Evolutionary conservation across 805 yeast species (phyloP).

Genomic region (Ogataea sp.): DNA sequence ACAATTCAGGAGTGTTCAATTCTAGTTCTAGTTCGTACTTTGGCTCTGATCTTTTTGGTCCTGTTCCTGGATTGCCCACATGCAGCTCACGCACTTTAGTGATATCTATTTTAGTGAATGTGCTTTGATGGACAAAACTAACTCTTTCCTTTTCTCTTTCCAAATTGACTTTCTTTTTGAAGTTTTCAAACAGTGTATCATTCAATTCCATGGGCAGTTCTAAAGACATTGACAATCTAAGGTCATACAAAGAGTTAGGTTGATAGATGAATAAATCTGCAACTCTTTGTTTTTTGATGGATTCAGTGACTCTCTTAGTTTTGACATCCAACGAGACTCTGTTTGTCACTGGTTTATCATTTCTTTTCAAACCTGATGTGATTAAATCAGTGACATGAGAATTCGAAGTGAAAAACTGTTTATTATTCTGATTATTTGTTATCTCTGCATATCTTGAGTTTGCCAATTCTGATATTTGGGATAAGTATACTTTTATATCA

Average conservation of each 20-base stretch:
- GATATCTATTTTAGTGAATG: conserved; percentile 65
- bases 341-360: conserved; percentile 55
- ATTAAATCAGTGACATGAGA: conserved; percentile 56
- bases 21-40: conserved; percentile 28
- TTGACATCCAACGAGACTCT: conserved; percentile 61
- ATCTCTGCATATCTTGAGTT: conserved; percentile 34
- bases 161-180: conserved; percentile 37
- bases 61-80: conserved; percentile 1
- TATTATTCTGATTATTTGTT: conserved; percentile 11
- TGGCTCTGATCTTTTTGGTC: conserved; percentile 2
- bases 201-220: conserved; percentile 65
- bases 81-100: conserved; percentile 42
- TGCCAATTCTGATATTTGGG: conserved; percentile 42
- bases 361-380: conserved; percentile 53
- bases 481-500: conserved; percentile 46
- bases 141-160: conserved; percentile 67
- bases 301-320: conserved; percentile 59
- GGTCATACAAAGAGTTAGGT: conserved; percentile 73
- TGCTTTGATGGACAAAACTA: conserved; percentile 65
- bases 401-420: conserved; percentile 51
- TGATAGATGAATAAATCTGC: conserved; percentile 63
- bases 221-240: conserved; percentile 64
- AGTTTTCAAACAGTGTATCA: conserved; percentile 44
- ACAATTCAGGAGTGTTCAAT: conserved; percentile 22
- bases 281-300: conserved; percentile 67